These are phyloP conservation scores for Colletotrichum salicis DNA, from an alignment of 2,329 filamentous ascomycete genomes.

Conservation along the genomic window DNA sequence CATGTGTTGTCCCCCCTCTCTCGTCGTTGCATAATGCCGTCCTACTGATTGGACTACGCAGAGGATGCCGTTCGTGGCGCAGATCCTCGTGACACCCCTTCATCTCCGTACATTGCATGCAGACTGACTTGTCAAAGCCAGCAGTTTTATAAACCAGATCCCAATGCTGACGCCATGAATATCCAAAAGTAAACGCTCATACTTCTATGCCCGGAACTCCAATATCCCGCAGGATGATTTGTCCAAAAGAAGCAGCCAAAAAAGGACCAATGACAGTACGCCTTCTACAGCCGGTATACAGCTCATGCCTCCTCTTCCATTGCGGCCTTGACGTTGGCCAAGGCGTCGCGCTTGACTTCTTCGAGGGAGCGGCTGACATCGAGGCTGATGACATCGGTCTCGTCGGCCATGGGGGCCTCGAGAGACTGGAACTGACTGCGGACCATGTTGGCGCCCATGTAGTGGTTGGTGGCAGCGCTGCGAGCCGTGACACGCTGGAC, in stretches of 20 bases:
- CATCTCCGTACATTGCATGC: slow-evolving; percentile 8
- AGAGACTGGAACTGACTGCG: slow-evolving; percentile 88
- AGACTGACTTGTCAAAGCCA: slow-evolving; percentile 15
- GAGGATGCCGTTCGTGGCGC: background rate
- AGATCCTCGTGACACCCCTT: background rate
- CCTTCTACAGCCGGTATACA: background rate
- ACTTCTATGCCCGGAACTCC: slow-evolving; percentile 34
- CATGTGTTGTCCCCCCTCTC: background rate
- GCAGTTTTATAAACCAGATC: slow-evolving; percentile 24
- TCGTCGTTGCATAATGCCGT: background rate
- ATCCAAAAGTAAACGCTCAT: slow-evolving; percentile 28
- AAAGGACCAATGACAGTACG: slow-evolving; percentile 17
- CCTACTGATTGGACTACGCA: background rate
- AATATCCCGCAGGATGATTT: slow-evolving; percentile 27
- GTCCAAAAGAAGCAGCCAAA: slow-evolving; percentile 21
- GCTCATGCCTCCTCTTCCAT: slow-evolving; percentile 46
- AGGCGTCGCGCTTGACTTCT: slow-evolving; percentile 69
- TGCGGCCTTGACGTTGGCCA: slow-evolving; percentile 67
- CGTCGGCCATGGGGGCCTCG: slow-evolving; percentile 80
- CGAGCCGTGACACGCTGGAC: slow-evolving; percentile 79
- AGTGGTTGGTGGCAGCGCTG: slow-evolving; percentile 73
- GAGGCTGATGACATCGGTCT: slow-evolving; percentile 77
- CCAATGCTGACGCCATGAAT: slow-evolving; percentile 33
- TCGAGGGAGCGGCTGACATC: slow-evolving; percentile 71
- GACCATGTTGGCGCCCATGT: slow-evolving; percentile 97